Evolutionary conservation across 2,329 filamentous ascomycete genomes (phyloP).

Genomic region (Alternaria novae-zelandiae): DNA sequence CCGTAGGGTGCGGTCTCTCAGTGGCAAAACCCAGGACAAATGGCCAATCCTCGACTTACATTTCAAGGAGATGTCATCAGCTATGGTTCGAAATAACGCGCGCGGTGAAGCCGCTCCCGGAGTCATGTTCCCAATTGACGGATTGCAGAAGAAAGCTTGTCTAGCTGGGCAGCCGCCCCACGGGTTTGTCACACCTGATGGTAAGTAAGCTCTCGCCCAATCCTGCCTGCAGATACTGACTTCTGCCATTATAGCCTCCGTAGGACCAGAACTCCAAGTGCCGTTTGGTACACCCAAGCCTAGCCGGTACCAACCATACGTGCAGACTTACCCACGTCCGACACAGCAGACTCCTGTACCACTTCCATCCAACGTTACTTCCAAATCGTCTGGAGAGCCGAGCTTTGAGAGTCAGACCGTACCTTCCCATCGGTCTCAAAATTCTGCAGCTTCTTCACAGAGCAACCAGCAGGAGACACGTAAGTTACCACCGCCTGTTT

Average conservation of each 20-base stretch:
- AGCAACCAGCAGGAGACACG: not conserved
- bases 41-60: conserved; percentile 39
- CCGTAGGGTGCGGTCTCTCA: conserved; percentile 35
- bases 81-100: conserved; percentile 25
- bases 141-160: not conserved
- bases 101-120: conserved; percentile 21
- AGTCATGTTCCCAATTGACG: conserved; percentile 6
- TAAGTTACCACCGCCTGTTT: not conserved
- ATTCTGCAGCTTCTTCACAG: not conserved
- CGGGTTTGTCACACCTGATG: not conserved
- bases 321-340: not conserved
- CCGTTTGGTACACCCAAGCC: conserved; percentile 3
- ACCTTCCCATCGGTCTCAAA: not conserved
- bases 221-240: not conserved
- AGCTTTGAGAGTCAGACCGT: not conserved
- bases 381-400: not conserved
- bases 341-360: conserved; percentile 2
- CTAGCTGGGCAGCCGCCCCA: not conserved
- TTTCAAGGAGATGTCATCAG: conserved; percentile 31
- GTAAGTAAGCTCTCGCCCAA: not conserved
- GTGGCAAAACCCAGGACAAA: conserved; percentile 38
- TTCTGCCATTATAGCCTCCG: not conserved
- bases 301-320: not conserved
- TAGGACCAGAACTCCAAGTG: conserved; percentile 1
- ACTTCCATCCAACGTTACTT: not conserved